phyloP scores from a whole-genome alignment of 306 rosid species.

The Cyclanthera cordifolia region DNA sequence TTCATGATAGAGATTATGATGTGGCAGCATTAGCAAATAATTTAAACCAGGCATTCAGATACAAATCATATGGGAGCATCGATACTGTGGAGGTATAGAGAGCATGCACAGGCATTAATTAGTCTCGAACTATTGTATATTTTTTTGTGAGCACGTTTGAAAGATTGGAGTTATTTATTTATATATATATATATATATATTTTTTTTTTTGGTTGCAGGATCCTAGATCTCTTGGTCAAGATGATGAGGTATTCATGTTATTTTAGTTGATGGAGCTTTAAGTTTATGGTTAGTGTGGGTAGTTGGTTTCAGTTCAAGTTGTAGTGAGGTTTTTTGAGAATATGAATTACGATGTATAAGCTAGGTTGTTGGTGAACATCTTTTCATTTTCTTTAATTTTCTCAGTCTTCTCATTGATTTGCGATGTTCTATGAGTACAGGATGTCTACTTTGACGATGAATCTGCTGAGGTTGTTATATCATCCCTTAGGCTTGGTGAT shows the following conservation, averaged over 20 bases:
- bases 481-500: constrained; percentile 82
- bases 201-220: constrained; percentile 44
- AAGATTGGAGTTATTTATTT: constrained; percentile 10
- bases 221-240: constrained; percentile 58
- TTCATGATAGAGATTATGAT: constrained; percentile 84
- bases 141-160: neutral
- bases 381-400: neutral
- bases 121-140: neutral
- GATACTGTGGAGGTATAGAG: constrained; percentile 79
- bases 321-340: neutral
- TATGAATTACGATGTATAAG: neutral
- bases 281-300: constrained; percentile 14
- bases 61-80: constrained; percentile 84
- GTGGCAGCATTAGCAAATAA: constrained; percentile 88
- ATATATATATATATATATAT: no score
- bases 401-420: neutral
- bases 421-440: constrained; percentile 25
- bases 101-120: neutral
- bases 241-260: constrained; percentile 59
- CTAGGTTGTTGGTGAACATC: neutral
- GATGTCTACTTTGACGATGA: constrained; percentile 95
- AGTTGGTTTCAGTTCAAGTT: constrained; percentile 1
- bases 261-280: constrained; percentile 15
- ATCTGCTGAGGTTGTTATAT: constrained; percentile 91
- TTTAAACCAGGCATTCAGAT: constrained; percentile 85